Evolutionary conservation across 495 filamentous ascomycete species (phyloP), one percentile per base, ranked within the genome.

Genomic region (Sporormia fimetaria): DNA sequence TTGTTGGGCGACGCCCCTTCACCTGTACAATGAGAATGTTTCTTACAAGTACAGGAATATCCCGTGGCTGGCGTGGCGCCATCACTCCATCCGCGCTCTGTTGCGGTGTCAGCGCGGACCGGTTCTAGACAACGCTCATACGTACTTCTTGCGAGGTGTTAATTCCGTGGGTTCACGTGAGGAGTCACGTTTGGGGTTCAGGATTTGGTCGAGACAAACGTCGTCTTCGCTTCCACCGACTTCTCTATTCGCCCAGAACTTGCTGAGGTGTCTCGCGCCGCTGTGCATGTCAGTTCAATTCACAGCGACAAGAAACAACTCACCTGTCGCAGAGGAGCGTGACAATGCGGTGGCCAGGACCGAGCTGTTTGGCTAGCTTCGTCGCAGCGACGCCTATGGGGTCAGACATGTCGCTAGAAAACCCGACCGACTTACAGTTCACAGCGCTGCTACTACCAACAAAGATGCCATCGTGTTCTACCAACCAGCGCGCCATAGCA

Each of bases 381-480:
- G 86, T 82, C 2, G 90, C 85, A 4, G 87, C 90, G 40, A 95
- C 82, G 54, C 75, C 75, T 78, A 25, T 20, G 18, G 23, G 34
- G 33, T 56, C 32, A 49, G 24, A 5, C 21, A 17, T 33, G 27
- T 32, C 21, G n/a, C 25, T 9, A 36, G 5, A 26, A 21, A 9
- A 15, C 8, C 6, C 26, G 18, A 17, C 25, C 25, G 15, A 67
- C 74, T 63, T 54, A 76, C 87, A 95, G 56, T 99, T 99, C 11
- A 96, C 88, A 12, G 88, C 83, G 59, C 80, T 93, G 56, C 84
- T 93, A 51, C 87, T 94, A 6, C 90, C 90, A 22, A 84, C 68
- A 55, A 99, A 99, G 24, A 99, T 78, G 0, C 90, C 90, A 58
- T 99, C 90, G 52, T 87, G 83, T 68, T 96, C 87, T 2, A 94